phyloP scores from a whole-genome alignment of 495 filamentous ascomycete species.

The Extremus antarcticus region DNA sequence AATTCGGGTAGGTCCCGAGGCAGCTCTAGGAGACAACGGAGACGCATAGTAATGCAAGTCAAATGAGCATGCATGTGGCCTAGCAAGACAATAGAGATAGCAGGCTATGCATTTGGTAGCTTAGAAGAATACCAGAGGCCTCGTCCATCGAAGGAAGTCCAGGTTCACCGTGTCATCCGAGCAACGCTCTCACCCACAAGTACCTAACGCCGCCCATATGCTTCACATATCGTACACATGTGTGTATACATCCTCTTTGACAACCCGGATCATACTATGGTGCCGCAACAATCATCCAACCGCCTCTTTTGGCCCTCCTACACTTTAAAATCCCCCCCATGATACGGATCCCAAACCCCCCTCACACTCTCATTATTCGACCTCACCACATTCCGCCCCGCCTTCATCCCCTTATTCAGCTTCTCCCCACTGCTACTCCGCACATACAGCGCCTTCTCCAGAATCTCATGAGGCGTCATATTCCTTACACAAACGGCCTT shows the following conservation, averaged over 20 bases:
- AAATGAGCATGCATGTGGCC: too few species aligned
- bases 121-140: too few species aligned
- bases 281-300: too few species aligned
- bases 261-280: too few species aligned
- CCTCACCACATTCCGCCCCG: constrained; percentile 54
- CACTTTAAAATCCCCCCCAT: constrained; percentile 40
- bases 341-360: constrained; percentile 90
- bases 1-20: too few species aligned
- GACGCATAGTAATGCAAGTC: too few species aligned
- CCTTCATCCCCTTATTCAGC: constrained; percentile 52
- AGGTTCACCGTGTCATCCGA: background rate
- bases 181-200: background rate
- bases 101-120: too few species aligned
- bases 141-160: too few species aligned
- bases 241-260: background rate
- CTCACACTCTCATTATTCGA: constrained; percentile 87
- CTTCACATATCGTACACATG: background rate
- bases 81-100: too few species aligned
- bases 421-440: constrained; percentile 82
- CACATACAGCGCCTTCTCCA: constrained; percentile 69
- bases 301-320: too few species aligned
- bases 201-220: background rate
- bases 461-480: constrained; percentile 64
- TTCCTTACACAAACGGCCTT: constrained; percentile 85
- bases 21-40: too few species aligned